Evolutionary conservation across 495 filamentous ascomycete genomes (phyloP), one percentile per base, ranked within the genome.

Genomic region (Rhypophila decipiens): DNA sequence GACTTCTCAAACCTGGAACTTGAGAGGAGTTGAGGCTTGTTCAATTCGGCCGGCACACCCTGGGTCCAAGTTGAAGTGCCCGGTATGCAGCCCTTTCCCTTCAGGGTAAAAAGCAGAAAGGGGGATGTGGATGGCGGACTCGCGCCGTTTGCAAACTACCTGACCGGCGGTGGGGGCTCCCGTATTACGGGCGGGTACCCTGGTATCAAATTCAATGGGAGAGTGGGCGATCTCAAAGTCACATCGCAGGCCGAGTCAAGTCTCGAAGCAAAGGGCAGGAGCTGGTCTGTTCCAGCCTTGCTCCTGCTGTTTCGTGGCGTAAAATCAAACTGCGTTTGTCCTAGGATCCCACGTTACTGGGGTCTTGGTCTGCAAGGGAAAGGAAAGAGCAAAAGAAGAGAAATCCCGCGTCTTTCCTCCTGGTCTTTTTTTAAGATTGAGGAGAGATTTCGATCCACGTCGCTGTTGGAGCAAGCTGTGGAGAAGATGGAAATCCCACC

Each of bases 141-240:
- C 9, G 21, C 18, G 13, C 35, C 15, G 44, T 47, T 47, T 20
- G 31, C 43, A 3, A 36, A 19, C n/a, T n/a, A 47, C 44, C 36
- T 39, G n/a, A 24, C 22, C 23, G 18, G 27, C n/a, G 15, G 35
- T 21, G 35, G 12, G 8, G 39, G 44, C 35, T 19, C 11, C 19
- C 10, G 44, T 39, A 47, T 27, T 39, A 47, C 20, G 34, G 23
- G 24, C 44, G 21, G 44, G 44, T 47, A 47, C 20, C 10, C 15
- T 3, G 15, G 19, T 38, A 29, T 24, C 44, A 27, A 36, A 34
- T 27, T 11, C 7, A 11, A 9, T 24, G 15, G 5, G 13, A 18
- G n/a, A 4, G 21, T 27, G n/a, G n/a, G n/a, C n/a, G n/a, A n/a
- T n/a, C n/a, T n/a, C n/a, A n/a, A n/a, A n/a, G n/a, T n/a, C n/a